Base-by-base conservation (phyloP, 2,329 filamentous ascomycete genomes). In the Fusarium liriodendri region DNA sequence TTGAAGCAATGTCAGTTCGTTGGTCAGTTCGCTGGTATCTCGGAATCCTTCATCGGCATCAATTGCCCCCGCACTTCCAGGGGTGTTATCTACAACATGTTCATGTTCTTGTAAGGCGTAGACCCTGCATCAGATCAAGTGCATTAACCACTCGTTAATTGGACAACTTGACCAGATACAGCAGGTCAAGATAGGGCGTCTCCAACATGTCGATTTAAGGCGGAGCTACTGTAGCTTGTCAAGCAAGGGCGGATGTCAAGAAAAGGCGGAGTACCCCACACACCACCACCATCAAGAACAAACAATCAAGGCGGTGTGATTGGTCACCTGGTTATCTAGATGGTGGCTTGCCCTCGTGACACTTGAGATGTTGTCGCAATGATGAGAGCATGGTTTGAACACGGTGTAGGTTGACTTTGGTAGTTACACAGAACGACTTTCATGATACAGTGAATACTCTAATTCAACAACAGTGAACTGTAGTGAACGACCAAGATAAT, bases 221-320 rank as follows among this genome's bases (percentile, higher is more conserved):
- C 71, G 71, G 13, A 35, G 58, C 61, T 72, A 37, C 35, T 37
- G 35, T 37, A 74, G 71, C 64, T 74, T 55, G 71, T 74, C 50
- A 29, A 60, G 38, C 64, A 62, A 74, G 69, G 71, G 71, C 71
- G 71, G 72, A 72, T 74, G 71, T 74, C 71, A 62, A 13, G 68
- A 74, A 65, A 74, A 72, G 71, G 71, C 71, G 71, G 60, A 63
- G 61, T 61, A 54, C 71, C 55, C 71, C 71, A 74, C 71, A 47
- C 71, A n/a, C 71, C 64, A 64, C 54, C 25, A 58, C 4, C 37
- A 40, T 66, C 67, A 63, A 59, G 25, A 60, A n/a, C 27, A 25
- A 50, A n/a, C 20, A 61, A 62, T 42, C 50, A 33, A 13, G 52
- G 20, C 54, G 55, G 29, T 32, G 27, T 29, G 52, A 55, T 54